Evolutionary conservation across 2,329 filamentous ascomycete genomes (phyloP).

Genomic region (Colletotrichum falcatum): DNA sequence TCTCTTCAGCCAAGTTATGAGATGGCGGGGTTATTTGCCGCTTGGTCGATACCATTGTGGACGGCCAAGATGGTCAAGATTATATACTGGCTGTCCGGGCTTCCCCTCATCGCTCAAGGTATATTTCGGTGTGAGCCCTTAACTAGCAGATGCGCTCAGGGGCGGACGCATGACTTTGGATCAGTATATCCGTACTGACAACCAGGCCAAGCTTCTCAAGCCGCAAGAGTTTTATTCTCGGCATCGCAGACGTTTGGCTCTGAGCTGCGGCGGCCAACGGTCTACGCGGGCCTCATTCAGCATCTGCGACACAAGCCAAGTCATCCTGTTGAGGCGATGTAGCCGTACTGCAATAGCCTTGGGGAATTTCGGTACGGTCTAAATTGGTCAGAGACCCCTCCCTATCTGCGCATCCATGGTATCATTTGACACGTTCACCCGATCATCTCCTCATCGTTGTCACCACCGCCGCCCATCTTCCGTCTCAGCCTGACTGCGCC

Average conservation of each 20-base stretch:
- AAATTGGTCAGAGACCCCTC: too few relatives aligned
- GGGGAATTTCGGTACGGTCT: background rate
- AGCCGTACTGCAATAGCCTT: background rate
- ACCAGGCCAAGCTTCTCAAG: background rate
- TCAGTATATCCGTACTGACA: background rate
- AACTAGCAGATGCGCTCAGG: background rate
- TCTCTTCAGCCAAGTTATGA: background rate
- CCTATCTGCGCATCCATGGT: slow-evolving; percentile 11
- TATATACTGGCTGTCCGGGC: background rate
- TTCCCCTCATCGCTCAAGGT: background rate
- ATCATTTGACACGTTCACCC: slow-evolving; percentile 31
- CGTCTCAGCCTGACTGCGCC: slow-evolving; percentile 38
- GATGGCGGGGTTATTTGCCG: background rate
- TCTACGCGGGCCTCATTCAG: background rate
- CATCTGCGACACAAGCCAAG: background rate
- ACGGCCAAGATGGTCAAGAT: background rate
- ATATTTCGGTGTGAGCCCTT: background rate
- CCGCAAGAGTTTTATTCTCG: background rate
- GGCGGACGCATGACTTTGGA: background rate
- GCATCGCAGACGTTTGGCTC: background rate
- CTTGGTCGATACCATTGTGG: background rate
- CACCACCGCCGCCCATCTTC: slow-evolving; percentile 41
- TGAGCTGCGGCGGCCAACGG: background rate
- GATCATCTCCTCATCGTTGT: slow-evolving; percentile 40
- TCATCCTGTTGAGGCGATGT: background rate